Evolutionary conservation across 2,329 filamentous ascomycete species (phyloP).

Genomic region (Ploettnerulaceae sp.): DNA sequence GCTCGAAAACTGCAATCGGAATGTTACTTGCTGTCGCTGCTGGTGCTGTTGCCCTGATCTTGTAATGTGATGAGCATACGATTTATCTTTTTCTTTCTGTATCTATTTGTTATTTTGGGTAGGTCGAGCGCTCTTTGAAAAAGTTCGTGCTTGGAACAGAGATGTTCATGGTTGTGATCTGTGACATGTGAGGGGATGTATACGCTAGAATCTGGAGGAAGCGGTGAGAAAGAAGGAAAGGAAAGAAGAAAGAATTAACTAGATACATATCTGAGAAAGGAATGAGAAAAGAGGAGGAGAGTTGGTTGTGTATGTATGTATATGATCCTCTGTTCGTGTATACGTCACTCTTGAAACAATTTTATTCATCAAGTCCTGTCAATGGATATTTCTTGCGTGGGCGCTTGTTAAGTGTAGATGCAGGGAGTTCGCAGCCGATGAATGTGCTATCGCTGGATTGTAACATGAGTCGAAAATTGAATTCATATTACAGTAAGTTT

Average conservation of each 20-base stretch:
- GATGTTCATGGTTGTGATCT: too few relatives aligned
- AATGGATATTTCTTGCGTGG: background rate
- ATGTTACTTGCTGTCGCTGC: constrained; percentile 7
- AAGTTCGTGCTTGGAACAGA: too few relatives aligned
- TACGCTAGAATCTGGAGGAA: background rate
- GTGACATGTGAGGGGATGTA: too few relatives aligned
- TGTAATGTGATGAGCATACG: constrained; percentile 8
- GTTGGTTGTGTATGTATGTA: background rate
- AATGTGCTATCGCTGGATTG: too few relatives aligned
- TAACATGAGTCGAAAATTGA: too few relatives aligned
- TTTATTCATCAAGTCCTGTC: background rate
- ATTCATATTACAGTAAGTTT: too few relatives aligned
- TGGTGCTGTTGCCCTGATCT: constrained; percentile 11
- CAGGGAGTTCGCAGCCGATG: too few relatives aligned
- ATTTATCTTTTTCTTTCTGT: background rate
- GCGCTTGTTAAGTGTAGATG: too few relatives aligned
- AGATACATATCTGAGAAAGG: background rate
- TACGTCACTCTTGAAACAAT: constrained; percentile 6
- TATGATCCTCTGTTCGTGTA: constrained; percentile 8
- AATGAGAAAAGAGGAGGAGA: background rate
- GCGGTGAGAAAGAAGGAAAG: background rate
- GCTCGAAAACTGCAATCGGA: constrained; percentile 8
- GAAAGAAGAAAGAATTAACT: background rate
- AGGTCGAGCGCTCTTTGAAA: too few relatives aligned
- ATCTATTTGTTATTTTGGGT: background rate